phyloP scores from a whole-genome alignment of 768 basidiomycete species.

The Rhodotorula taiwanensis region DNA sequence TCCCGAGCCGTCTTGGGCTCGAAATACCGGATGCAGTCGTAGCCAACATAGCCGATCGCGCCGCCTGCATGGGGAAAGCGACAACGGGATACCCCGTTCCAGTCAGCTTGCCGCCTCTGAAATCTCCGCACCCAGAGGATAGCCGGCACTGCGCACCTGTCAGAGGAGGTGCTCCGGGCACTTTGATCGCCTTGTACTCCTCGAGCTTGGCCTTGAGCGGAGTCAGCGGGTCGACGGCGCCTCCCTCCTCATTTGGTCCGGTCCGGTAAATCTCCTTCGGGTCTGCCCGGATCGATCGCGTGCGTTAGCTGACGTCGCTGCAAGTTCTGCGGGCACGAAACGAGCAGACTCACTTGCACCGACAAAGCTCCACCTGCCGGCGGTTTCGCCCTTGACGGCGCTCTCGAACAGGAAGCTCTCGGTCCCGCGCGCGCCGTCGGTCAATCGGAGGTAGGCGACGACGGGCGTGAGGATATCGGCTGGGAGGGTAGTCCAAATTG shows the following conservation, averaged over 20 bases:
- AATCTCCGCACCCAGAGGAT: not conserved
- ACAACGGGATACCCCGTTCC: no score
- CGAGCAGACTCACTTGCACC: conserved; percentile 64
- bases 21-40: conserved; percentile 93
- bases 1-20: conserved; percentile 69
- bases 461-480: conserved; percentile 96
- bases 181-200: conserved; percentile 78
- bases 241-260: conserved; percentile 71
- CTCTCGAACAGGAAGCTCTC: conserved; percentile 93
- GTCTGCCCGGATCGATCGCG: conserved; percentile 51
- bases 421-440: conserved; percentile 50
- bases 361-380: conserved; percentile 92
- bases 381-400: conserved; percentile 77
- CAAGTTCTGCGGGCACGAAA: not conserved
- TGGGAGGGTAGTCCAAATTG: conserved; percentile 84
- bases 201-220: conserved; percentile 78
- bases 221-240: conserved; percentile 72
- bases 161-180: conserved; percentile 78
- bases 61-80: conserved; percentile 57
- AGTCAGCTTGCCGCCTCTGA: no score
- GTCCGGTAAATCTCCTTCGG: conserved; percentile 86
- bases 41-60: conserved; percentile 93
- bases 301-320: not conserved
- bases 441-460: conserved; percentile 87
- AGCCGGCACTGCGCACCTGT: conserved; percentile 53